Conservation (phyloP, 2,329 filamentous ascomycete species). For the Hansfordia pulvinata region DNA sequence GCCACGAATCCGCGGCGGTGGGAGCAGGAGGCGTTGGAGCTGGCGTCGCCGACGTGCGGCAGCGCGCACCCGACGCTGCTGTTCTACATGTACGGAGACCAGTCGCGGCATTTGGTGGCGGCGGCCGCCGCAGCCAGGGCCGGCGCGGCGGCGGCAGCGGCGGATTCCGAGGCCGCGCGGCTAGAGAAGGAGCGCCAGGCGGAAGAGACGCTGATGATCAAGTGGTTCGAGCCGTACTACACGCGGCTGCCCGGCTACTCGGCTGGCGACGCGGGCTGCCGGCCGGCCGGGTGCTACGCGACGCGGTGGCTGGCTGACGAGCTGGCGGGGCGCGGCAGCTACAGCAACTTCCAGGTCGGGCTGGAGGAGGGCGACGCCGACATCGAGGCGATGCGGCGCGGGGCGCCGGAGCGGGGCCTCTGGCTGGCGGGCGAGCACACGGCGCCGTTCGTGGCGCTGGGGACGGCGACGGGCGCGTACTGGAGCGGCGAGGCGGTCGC, state of each 20-base stretch:
- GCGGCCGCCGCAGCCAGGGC: too few relatives aligned
- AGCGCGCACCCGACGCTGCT: slow-evolving; percentile 67
- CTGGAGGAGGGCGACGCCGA: slow-evolving; percentile 57
- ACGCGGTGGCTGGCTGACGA: slow-evolving; percentile 71
- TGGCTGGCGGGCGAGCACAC: slow-evolving; percentile 91
- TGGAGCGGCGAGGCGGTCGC: slow-evolving; percentile 79
- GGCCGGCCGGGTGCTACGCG: slow-evolving; percentile 48
- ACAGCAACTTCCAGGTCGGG: slow-evolving; percentile 74
- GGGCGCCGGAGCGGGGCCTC: slow-evolving; percentile 51
- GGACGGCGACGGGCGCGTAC: slow-evolving; percentile 81
- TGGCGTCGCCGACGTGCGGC: slow-evolving; percentile 47
- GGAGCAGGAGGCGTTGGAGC: slow-evolving; percentile 66
- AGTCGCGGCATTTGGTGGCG: slow-evolving; percentile 42
- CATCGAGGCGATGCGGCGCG: slow-evolving; percentile 49
- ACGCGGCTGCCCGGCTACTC: slow-evolving; percentile 59
- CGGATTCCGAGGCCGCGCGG: slow-evolving; percentile 24
- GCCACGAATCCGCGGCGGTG: slow-evolving; percentile 49
- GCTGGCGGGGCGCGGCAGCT: slow-evolving; percentile 69
- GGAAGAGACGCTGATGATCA: slow-evolving; percentile 38
- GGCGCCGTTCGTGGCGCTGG: slow-evolving; percentile 75
- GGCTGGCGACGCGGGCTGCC: slow-evolving; percentile 36
- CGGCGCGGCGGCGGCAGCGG: too few relatives aligned
- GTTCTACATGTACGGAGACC: slow-evolving; percentile 64
- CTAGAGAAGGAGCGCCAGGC: slow-evolving; percentile 30
- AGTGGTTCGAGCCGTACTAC: slow-evolving; percentile 68